These are phyloP conservation scores for Moelleriella libera DNA, from an alignment of 2,329 filamentous ascomycete genomes.

Conservation along the genomic window DNA sequence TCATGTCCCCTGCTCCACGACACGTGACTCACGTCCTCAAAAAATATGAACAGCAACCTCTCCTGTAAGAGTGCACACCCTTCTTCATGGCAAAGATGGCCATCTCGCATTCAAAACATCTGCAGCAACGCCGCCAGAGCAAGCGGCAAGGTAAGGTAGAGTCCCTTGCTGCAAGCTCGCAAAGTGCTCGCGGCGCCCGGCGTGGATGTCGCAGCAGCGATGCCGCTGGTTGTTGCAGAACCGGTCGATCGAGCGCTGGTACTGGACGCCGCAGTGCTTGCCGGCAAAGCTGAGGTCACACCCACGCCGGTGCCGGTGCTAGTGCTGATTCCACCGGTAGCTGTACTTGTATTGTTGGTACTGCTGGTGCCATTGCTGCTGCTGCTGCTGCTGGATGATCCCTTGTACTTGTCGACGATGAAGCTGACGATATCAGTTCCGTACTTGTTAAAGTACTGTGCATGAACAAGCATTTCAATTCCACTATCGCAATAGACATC, in stretches of 20 bases:
- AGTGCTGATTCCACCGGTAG: background rate
- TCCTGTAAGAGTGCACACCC: no score
- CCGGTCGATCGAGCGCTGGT: background rate
- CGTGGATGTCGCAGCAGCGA: background rate
- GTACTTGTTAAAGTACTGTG: conserved; percentile 21
- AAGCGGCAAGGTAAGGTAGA: background rate
- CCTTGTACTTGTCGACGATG: conserved; percentile 16
- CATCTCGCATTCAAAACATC: background rate
- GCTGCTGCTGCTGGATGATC: background rate
- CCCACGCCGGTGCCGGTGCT: background rate
- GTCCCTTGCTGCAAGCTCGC: background rate
- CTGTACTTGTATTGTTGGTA: background rate
- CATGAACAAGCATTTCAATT: conserved; percentile 14
- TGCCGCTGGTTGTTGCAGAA: background rate
- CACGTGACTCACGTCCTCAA: no score
- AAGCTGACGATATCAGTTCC: conserved; percentile 19
- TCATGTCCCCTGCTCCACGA: no score
- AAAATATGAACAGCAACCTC: no score
- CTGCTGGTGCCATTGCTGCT: conserved; percentile 1
- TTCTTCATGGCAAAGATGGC: background rate
- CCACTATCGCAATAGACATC: conserved; percentile 26
- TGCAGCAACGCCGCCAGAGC: background rate
- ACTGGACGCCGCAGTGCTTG: background rate
- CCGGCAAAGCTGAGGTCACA: background rate
- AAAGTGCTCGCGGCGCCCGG: background rate